phyloP scores from a whole-genome alignment of 2,329 filamentous ascomycete species.

The Beauveria brongniartii region DNA sequence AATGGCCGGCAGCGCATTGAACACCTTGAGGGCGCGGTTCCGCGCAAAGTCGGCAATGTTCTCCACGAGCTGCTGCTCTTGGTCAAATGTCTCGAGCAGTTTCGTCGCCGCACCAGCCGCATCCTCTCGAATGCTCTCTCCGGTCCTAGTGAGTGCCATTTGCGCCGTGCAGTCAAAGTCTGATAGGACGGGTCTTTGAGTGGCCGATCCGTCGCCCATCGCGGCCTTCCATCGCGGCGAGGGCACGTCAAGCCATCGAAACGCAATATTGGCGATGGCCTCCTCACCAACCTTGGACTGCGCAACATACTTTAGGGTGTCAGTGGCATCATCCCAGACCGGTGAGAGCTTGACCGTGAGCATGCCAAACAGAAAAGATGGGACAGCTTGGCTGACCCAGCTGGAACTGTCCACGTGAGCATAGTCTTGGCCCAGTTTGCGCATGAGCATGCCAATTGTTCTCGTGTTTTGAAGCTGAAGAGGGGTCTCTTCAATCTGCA shows the following conservation, averaged over 20 bases:
- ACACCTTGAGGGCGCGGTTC: slow-evolving; percentile 69
- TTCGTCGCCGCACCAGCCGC: slow-evolving; percentile 46
- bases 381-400: slow-evolving; percentile 65
- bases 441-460: slow-evolving; percentile 74
- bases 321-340: slow-evolving; percentile 77
- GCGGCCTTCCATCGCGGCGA: slow-evolving; percentile 47
- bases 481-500: slow-evolving; percentile 72
- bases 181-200: slow-evolving; percentile 40
- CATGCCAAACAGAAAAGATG: slow-evolving; percentile 80
- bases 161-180: slow-evolving; percentile 84
- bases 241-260: slow-evolving; percentile 64
- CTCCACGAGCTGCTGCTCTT: slow-evolving; percentile 48
- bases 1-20: slow-evolving; percentile 63
- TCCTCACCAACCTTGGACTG: slow-evolving; percentile 65
- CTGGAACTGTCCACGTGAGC: slow-evolving; percentile 47
- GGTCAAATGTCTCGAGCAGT: slow-evolving; percentile 57
- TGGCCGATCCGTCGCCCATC: slow-evolving; percentile 24
- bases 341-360: slow-evolving; percentile 78
- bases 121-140: slow-evolving; percentile 43
- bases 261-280: slow-evolving; percentile 60
- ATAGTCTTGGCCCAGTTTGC: slow-evolving; percentile 64
- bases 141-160: slow-evolving; percentile 45
- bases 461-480: slow-evolving; percentile 64
- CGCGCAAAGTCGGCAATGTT: slow-evolving; percentile 51
- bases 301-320: slow-evolving; percentile 66